phyloP scores from a whole-genome alignment of 768 basidiomycete genomes.

The Suillus americanus region DNA sequence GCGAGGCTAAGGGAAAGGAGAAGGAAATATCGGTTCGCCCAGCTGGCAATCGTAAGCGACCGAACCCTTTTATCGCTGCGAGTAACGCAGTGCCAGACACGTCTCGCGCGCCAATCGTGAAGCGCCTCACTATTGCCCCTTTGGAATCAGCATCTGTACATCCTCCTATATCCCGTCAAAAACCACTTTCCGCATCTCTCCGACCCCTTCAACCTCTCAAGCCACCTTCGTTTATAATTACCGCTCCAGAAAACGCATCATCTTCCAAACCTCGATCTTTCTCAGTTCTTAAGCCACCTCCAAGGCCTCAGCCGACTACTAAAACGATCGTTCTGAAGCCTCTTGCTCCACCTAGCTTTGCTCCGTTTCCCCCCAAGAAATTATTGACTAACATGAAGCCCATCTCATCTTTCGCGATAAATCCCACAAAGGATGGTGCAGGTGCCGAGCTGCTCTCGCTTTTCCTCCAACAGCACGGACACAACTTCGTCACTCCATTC shows the following conservation, averaged over 20 bases:
- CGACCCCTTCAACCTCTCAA: constrained; percentile 9
- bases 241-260: background rate
- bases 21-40: background rate
- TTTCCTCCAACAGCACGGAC: constrained; percentile 47
- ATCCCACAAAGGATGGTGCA: constrained; percentile 50
- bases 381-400: constrained; percentile 35
- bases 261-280: background rate
- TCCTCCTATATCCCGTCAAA: background rate
- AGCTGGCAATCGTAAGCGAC: background rate
- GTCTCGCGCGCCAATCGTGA: background rate
- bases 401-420: constrained; percentile 52
- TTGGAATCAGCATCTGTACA: background rate
- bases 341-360: constrained; percentile 30
- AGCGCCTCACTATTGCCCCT: background rate
- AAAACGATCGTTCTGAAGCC: constrained; percentile 23
- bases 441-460: constrained; percentile 53
- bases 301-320: constrained; percentile 14
- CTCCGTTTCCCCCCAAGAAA: constrained; percentile 29
- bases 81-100: background rate
- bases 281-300: constrained; percentile 30
- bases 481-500: constrained; percentile 34
- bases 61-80: background rate
- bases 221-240: constrained; percentile 13
- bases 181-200: constrained; percentile 2
- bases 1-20: background rate